phyloP scores from a whole-genome alignment of 805 yeast species.

The Yarrowia yakushimensis region DNA sequence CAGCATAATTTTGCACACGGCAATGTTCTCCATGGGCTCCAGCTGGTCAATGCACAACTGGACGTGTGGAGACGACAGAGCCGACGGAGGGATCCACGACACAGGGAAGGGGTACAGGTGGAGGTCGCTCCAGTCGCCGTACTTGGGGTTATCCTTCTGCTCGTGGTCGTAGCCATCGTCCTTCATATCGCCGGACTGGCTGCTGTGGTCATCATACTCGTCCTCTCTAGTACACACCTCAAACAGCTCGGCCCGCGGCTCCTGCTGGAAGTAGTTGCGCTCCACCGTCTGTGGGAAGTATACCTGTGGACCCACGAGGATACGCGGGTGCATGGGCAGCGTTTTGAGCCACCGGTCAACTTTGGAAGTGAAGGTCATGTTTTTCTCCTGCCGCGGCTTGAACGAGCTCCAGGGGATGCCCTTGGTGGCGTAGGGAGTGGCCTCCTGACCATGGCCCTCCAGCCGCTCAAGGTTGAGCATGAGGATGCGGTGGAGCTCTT shows the following conservation, averaged over 20 bases:
- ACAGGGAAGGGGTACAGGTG: not conserved
- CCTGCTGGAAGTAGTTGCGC: conserved; percentile 1
- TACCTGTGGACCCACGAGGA: not conserved
- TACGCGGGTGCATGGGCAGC: not conserved
- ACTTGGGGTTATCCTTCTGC: not conserved
- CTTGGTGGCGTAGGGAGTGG: conserved; percentile 4
- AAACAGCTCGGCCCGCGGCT: not conserved
- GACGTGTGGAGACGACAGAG: not conserved
- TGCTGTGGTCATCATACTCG: not conserved
- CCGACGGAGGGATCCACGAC: conserved; percentile 7
- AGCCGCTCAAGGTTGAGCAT: not conserved
- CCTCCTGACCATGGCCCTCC: not conserved
- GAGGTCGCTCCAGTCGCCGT: conserved; percentile 7
- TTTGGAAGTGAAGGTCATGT: conserved; percentile 22
- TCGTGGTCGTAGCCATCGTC: not conserved
- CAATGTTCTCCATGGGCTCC: conserved; percentile 20
- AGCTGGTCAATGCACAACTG: conserved; percentile 7
- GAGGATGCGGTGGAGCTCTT: conserved; percentile 2
- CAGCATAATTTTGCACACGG: not conserved
- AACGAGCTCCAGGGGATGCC: conserved; percentile 16
- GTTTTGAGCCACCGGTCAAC: conserved; percentile 23
- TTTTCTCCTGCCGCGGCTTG: conserved; percentile 24
- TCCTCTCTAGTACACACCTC: not conserved
- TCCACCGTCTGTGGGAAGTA: not conserved
- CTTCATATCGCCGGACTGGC: not conserved